Conservation (phyloP, 345 rosid genomes). For the Schrenkiella parvula region DNA sequence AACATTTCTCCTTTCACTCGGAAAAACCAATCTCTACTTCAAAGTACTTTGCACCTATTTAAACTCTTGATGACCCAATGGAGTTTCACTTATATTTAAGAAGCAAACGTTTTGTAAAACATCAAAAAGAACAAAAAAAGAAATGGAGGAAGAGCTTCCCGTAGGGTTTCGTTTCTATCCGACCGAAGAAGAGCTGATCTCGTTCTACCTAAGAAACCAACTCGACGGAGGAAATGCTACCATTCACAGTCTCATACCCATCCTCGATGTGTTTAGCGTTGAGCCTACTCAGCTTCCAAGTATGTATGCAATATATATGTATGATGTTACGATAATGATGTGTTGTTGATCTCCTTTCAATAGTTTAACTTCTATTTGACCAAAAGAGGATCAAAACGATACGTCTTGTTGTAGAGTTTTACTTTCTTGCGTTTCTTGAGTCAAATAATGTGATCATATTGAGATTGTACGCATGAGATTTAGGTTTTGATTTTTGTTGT, state of each 20-base stretch:
- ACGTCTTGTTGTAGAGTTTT: constrained; percentile 2
- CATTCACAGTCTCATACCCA: constrained; percentile 51
- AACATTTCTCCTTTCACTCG: constrained; percentile 17
- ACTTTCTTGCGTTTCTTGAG: background rate
- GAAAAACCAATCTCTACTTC: constrained; percentile 4
- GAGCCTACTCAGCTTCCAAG: constrained; percentile 30
- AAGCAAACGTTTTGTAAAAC: background rate
- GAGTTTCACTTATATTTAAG: background rate
- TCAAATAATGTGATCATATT: background rate
- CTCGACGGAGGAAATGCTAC: constrained; percentile 30
- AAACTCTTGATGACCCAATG: constrained; percentile 2
- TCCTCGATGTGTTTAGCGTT: constrained; percentile 28
- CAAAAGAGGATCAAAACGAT: background rate
- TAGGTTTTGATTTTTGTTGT: background rate
- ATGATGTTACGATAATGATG: background rate
- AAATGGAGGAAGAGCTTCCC: constrained; percentile 37
- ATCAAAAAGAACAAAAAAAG: background rate
- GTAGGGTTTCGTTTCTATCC: constrained; percentile 64
- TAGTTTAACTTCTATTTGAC: background rate
- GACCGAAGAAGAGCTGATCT: constrained; percentile 50
- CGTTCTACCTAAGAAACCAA: constrained; percentile 43
- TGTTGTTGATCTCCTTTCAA: background rate
- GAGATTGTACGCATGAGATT: constrained; percentile 7
- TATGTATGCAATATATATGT: constrained; percentile 7
- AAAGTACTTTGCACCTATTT: background rate